Conservation (phyloP, 75 land plant species). For the Sequoia sempervirens region DNA sequence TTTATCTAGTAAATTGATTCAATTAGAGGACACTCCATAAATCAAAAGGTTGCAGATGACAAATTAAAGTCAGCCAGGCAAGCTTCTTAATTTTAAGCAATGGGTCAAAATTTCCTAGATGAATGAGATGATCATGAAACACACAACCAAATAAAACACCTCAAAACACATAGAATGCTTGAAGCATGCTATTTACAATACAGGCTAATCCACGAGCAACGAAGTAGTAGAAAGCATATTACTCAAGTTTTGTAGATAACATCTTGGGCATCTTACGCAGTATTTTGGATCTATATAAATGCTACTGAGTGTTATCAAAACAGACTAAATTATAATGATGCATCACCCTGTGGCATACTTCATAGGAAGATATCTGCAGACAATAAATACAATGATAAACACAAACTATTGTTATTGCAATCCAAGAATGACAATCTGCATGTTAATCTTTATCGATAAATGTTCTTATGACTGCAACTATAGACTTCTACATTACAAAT, state of each 20-base stretch:
- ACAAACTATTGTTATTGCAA: no score
- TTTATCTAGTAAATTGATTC: background rate
- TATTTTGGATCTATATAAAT: background rate
- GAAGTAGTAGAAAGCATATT: background rate
- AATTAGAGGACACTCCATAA: no score
- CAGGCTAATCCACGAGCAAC: background rate
- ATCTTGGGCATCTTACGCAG: background rate
- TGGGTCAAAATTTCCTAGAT: no score
- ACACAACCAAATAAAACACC: no score
- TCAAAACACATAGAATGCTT: no score
- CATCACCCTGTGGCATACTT: background rate
- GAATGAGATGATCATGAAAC: background rate
- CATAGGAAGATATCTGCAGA: no score
- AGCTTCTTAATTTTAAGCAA: no score
- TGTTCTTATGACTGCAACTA: background rate
- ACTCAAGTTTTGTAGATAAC: background rate
- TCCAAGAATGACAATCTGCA: background rate
- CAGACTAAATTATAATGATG: no score
- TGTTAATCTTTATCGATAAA: background rate
- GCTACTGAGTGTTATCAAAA: background rate
- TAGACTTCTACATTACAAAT: background rate
- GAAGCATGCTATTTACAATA: background rate
- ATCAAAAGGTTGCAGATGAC: background rate
- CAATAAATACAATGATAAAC: no score
- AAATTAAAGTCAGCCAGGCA: no score